Evolutionary conservation across 257 asterid species (phyloP).

Genomic region (Penstemon barbatus): DNA sequence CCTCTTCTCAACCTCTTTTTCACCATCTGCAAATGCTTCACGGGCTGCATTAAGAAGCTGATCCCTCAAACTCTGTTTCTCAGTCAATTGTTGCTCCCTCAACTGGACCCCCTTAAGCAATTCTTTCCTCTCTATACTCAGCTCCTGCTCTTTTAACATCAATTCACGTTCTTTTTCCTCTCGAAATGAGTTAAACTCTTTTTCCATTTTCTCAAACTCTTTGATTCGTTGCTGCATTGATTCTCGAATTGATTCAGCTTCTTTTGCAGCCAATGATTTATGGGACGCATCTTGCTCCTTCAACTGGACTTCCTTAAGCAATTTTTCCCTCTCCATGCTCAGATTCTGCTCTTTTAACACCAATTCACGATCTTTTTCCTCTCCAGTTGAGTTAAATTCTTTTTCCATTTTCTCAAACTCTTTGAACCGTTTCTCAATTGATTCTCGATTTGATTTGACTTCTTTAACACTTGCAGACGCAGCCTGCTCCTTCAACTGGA

Average conservation of each 20-base stretch:
- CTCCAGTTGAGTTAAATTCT: conserved; percentile 16
- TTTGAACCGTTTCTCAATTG: conserved; percentile 29
- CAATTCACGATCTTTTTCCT: conserved; percentile 21
- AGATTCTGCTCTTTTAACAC: conserved; percentile 18
- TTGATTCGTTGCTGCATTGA: conserved; percentile 29
- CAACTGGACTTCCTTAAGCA: conserved; percentile 12
- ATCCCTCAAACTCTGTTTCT: conserved; percentile 20
- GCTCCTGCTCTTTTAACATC: conserved; percentile 20
- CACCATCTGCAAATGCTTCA: conserved; percentile 6
- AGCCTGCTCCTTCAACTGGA: conserved; percentile 14
- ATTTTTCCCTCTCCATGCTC: conserved; percentile 8
- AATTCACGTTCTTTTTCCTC: conserved; percentile 17
- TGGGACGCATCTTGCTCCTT: conserved; percentile 13
- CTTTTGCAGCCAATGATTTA: conserved; percentile 7
- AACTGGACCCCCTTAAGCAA: conserved; percentile 9
- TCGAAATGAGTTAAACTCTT: conserved; percentile 15
- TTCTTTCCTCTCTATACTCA: conserved; percentile 16
- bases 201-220: conserved; percentile 34
- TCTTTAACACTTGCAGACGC: background rate
- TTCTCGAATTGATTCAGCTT: conserved; percentile 31
- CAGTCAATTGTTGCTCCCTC: conserved; percentile 14
- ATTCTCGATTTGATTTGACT: conserved; percentile 28
- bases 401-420: conserved; percentile 34
- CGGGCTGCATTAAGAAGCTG: conserved; percentile 22
- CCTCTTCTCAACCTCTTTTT: conserved; percentile 29